These are phyloP conservation scores for Lichtheimia ramosa DNA, from an alignment of 371 early-diverging fungal species.

Conservation along the genomic window DNA sequence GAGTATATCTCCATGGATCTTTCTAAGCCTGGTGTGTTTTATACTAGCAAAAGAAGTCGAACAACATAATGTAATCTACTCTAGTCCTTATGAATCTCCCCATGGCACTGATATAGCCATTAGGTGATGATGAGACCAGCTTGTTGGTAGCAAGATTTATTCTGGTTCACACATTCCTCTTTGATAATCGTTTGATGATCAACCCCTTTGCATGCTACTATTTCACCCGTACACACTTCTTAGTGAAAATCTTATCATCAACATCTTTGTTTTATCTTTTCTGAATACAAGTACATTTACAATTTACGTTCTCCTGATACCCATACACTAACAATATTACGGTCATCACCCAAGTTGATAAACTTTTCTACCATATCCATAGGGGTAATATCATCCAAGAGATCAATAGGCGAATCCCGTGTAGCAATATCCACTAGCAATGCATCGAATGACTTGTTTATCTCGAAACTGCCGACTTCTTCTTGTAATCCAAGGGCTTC, in stretches of 20 bases:
- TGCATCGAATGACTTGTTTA: constrained; percentile 8
- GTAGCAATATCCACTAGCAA: background rate
- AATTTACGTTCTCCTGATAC: background rate
- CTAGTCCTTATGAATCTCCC: constrained; percentile 68
- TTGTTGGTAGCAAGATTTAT: constrained; percentile 76
- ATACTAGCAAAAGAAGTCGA: constrained; percentile 61
- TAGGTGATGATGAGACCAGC: constrained; percentile 56
- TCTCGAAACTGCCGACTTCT: constrained; percentile 5
- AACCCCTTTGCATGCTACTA: constrained; percentile 70
- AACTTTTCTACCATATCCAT: constrained; percentile 6
- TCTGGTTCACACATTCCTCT: constrained; percentile 82
- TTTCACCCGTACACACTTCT: too few species aligned
- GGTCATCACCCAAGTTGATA: constrained; percentile 12
- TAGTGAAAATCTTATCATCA: background rate
- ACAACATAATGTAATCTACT: constrained; percentile 63
- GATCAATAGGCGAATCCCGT: too few species aligned
- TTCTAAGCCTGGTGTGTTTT: constrained; percentile 69
- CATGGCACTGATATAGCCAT: constrained; percentile 82
- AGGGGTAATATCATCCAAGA: constrained; percentile 2
- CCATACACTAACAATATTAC: too few species aligned
- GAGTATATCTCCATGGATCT: constrained; percentile 84
- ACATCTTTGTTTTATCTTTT: too few species aligned
- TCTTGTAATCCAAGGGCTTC: constrained; percentile 3
- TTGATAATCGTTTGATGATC: constrained; percentile 90
- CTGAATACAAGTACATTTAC: background rate